Evolutionary conservation across 164 flowering plant genomes (phyloP).

Genomic region (Annona cherimola): DNA sequence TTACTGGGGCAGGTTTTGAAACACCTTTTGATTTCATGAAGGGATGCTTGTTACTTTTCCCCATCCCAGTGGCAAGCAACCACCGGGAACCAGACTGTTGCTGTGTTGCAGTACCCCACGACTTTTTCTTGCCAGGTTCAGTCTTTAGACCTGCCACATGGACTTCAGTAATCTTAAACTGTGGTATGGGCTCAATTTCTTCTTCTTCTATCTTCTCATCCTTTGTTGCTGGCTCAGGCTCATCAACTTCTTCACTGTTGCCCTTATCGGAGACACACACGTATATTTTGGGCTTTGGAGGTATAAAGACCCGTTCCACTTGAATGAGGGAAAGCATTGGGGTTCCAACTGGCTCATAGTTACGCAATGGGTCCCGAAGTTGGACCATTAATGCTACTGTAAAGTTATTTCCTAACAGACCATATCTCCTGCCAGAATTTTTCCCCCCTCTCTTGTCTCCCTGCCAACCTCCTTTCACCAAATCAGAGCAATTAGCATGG

Average conservation of each 20-base stretch:
- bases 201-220: conserved; percentile 22
- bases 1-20: conserved; percentile 26
- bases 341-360: conserved; percentile 88
- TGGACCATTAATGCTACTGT: conserved; percentile 93
- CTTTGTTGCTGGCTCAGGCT: conserved; percentile 19
- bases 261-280: conserved; percentile 42
- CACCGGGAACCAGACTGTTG: conserved; percentile 91
- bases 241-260: conserved; percentile 41
- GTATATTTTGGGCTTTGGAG: conserved; percentile 77
- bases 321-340: conserved; percentile 96
- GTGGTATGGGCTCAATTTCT: conserved; percentile 47
- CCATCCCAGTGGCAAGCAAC: conserved; percentile 85
- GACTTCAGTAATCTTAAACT: conserved; percentile 50
- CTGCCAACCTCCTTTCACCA: conserved; percentile 39
- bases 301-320: conserved; percentile 79
- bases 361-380: conserved; percentile 87
- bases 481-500: conserved; percentile 56
- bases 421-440: conserved; percentile 54
- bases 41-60: conserved; percentile 55
- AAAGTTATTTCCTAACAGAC: conserved; percentile 81
- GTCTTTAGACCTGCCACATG: conserved; percentile 66
- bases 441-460: conserved; percentile 51
- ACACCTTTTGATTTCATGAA: conserved; percentile 50
- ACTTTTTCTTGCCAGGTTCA: conserved; percentile 33
- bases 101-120: conserved; percentile 48